These are phyloP conservation scores for Lolium multiflorum DNA, from an alignment of 176 grass and related monocot genomes.

Conservation along the genomic window DNA sequence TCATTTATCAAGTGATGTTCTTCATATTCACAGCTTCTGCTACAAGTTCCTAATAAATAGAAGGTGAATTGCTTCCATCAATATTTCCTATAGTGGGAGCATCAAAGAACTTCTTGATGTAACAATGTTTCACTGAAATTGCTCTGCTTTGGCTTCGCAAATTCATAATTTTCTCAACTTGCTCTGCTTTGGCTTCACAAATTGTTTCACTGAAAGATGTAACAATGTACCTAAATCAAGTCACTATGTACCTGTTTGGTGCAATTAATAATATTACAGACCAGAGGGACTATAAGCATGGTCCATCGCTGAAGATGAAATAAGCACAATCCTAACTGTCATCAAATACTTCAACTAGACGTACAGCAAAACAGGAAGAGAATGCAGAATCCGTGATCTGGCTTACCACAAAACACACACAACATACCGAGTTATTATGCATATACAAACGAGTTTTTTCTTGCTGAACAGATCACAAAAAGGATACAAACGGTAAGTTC, in stretches of 20 bases:
- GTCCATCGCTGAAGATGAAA: background rate
- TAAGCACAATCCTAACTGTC: background rate
- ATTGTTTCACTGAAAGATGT: background rate
- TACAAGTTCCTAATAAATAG: background rate
- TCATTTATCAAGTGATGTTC: background rate
- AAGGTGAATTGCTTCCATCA: background rate
- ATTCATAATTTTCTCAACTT: background rate
- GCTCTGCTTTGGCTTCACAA: background rate
- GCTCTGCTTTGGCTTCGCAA: too few species aligned
- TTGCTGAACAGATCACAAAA: conserved; percentile 46
- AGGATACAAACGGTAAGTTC: conserved; percentile 41
- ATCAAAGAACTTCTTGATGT: background rate
- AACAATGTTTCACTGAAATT: too few species aligned
- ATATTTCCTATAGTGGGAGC: background rate
- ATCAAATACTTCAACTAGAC: background rate
- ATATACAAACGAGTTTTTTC: conserved; percentile 7
- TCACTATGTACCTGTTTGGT: background rate
- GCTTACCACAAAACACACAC: background rate
- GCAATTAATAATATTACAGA: background rate
- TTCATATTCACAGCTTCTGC: background rate
- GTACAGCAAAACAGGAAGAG: background rate
- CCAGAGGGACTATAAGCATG: background rate
- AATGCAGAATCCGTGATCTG: background rate
- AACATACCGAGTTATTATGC: background rate
- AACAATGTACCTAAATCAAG: background rate